Conservation (phyloP, 2,329 filamentous ascomycete genomes). For the Fusarium paranaense region DNA sequence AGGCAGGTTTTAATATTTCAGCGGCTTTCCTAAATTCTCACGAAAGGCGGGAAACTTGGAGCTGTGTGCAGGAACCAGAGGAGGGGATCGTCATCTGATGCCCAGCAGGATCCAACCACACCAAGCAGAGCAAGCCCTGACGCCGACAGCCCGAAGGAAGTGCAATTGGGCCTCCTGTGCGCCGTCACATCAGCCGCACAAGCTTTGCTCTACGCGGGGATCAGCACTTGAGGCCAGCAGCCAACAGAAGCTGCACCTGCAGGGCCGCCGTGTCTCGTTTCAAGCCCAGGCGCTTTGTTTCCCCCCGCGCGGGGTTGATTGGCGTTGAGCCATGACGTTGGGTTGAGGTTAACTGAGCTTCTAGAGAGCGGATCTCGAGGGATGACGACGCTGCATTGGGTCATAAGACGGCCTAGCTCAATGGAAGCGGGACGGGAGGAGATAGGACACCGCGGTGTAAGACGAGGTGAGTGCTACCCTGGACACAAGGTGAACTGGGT, state of each 20-base stretch:
- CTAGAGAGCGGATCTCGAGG: not conserved
- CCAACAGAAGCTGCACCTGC: not conserved
- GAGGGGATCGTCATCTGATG: slow-evolving; percentile 45
- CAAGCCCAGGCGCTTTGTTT: not conserved
- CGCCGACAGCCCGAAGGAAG: slow-evolving; percentile 15
- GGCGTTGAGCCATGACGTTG: slow-evolving; percentile 46
- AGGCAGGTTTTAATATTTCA: slow-evolving; percentile 7
- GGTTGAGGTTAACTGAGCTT: slow-evolving; percentile 31
- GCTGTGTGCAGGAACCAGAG: slow-evolving; percentile 16
- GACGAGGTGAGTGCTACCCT: not conserved
- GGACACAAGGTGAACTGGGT: not conserved
- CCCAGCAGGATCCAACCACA: slow-evolving; percentile 26
- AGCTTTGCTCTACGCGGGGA: not conserved
- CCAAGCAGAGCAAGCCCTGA: not conserved
- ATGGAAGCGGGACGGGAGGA: not conserved
- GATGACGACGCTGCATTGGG: not conserved
- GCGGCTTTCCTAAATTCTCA: not conserved
- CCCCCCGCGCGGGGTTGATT: slow-evolving; percentile 10
- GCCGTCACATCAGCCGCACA: not conserved
- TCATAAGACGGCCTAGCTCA: not conserved
- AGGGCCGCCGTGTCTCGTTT: not conserved
- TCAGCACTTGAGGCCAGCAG: slow-evolving; percentile 1
- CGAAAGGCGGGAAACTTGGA: not conserved
- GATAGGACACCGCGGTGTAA: not conserved
- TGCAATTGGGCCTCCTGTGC: slow-evolving; percentile 10